Conservation (phyloP, 1,284 basidiomycete species). For the Termitomyces sp. region DNA sequence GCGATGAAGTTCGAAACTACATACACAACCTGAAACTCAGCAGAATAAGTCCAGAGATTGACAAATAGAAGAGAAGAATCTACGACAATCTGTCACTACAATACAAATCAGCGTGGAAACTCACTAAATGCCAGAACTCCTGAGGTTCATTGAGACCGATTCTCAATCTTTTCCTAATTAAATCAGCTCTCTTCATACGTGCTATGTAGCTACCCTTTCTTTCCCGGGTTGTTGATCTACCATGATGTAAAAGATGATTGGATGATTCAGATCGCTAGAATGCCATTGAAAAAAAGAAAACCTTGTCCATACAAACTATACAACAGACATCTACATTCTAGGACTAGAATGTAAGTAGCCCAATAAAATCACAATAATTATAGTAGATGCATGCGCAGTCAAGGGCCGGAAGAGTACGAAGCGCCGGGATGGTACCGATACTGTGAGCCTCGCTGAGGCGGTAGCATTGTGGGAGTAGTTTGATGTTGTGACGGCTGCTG, state of each 20-base stretch:
- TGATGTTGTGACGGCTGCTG: conserved; percentile 7
- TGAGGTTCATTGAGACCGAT: neutral
- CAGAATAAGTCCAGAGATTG: neutral
- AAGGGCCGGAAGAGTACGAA: conserved; percentile 10
- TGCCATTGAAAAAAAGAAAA: neutral
- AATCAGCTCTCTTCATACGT: neutral
- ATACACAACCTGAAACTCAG: neutral
- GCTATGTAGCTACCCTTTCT: neutral
- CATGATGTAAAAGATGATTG: too few relatives aligned
- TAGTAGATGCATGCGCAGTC: neutral
- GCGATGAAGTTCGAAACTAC: neutral
- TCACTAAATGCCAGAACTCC: neutral
- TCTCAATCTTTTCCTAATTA: neutral
- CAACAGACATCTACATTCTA: conserved; percentile 8
- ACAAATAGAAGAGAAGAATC: neutral
- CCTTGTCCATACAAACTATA: neutral
- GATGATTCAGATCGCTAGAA: too few relatives aligned
- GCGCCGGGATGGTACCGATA: conserved; percentile 1
- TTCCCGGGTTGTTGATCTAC: neutral
- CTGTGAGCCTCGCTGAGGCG: conserved; percentile 5
- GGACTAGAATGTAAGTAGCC: conserved; percentile 3
- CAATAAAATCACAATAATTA: conserved; percentile 13
- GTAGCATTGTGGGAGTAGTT: neutral
- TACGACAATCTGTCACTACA: neutral
- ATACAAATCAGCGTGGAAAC: neutral